These are phyloP conservation scores for Rhizopus microsporus DNA, from an alignment of 371 early-diverging fungal species.

Conservation along the genomic window DNA sequence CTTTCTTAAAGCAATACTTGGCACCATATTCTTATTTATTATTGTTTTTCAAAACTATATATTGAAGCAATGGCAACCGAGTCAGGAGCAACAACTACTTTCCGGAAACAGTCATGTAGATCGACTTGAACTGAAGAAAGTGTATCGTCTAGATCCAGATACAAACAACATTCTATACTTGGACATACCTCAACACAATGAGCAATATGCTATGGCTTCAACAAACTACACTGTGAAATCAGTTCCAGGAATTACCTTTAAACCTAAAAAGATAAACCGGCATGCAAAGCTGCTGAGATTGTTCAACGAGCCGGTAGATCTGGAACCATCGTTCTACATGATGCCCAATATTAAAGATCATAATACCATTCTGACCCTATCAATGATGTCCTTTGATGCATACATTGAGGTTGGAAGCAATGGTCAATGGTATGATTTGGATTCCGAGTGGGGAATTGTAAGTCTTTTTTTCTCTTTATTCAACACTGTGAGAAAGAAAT, in stretches of 20 bases:
- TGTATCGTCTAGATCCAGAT: neutral
- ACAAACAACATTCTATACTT: neutral
- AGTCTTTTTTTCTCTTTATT: constrained; percentile 12
- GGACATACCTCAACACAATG: neutral
- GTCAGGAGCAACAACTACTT: too few relatives aligned
- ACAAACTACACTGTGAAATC: neutral
- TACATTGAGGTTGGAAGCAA: constrained; percentile 63
- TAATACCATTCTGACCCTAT: constrained; percentile 66
- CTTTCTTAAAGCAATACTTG: too few relatives aligned
- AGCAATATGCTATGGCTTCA: neutral
- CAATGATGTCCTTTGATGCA: constrained; percentile 79
- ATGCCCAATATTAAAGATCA: constrained; percentile 78
- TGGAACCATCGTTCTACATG: constrained; percentile 24
- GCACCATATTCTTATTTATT: too few relatives aligned
- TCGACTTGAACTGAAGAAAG: neutral
- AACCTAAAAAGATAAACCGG: neutral
- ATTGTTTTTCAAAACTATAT: too few relatives aligned
- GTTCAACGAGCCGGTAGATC: constrained; percentile 4
- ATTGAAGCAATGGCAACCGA: too few relatives aligned
- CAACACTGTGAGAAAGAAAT: neutral
- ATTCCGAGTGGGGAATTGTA: constrained; percentile 71
- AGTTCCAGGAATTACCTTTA: neutral
- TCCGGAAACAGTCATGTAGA: neutral
- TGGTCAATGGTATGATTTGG: constrained; percentile 74
- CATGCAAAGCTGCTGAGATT: constrained; percentile 1